phyloP scores from a whole-genome alignment of 441 rosid species.

The Biscutella laevigata region DNA sequence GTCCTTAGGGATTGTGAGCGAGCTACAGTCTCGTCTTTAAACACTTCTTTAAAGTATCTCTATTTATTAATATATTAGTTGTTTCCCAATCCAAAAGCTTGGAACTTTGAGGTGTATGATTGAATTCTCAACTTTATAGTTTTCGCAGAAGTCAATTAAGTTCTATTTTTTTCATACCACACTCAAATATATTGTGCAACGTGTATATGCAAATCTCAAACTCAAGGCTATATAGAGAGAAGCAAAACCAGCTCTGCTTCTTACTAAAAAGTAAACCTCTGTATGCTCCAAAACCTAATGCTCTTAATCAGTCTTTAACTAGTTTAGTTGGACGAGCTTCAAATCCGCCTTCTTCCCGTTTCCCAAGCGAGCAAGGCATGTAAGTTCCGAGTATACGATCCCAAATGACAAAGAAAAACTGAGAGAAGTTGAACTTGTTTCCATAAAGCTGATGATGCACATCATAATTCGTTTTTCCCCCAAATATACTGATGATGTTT shows the following conservation, averaged over 20 bases:
- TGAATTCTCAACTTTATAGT: constrained; percentile 11
- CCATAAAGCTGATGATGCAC: constrained; percentile 19
- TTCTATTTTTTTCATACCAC: no score
- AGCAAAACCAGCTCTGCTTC: no score
- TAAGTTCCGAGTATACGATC: constrained; percentile 17
- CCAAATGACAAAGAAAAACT: constrained; percentile 18
- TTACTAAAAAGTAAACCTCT: no score
- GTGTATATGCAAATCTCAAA: neutral
- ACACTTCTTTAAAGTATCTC: constrained; percentile 9
- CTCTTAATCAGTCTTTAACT: neutral
- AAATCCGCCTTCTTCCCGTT: constrained; percentile 4
- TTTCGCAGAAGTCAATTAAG: neutral
- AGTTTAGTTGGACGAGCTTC: constrained; percentile 17
- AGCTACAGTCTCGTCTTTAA: constrained; percentile 6
- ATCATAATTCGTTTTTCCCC: constrained; percentile 16
- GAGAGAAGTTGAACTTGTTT: constrained; percentile 16
- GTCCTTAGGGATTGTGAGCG: constrained; percentile 22
- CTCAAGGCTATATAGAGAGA: neutral
- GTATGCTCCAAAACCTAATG: neutral
- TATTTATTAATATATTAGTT: constrained; percentile 20
- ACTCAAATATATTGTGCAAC: neutral
- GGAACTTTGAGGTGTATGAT: constrained; percentile 22
- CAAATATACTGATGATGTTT: no score
- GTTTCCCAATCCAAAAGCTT: constrained; percentile 11
- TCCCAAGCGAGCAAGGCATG: constrained; percentile 18